Percentiles rank a stretch among this genome's conserved stretches.
These are phyloP conservation scores for Vaccinium corymbosum DNA, from an alignment of 148 eudicot species.

Conservation along the genomic window DNA sequence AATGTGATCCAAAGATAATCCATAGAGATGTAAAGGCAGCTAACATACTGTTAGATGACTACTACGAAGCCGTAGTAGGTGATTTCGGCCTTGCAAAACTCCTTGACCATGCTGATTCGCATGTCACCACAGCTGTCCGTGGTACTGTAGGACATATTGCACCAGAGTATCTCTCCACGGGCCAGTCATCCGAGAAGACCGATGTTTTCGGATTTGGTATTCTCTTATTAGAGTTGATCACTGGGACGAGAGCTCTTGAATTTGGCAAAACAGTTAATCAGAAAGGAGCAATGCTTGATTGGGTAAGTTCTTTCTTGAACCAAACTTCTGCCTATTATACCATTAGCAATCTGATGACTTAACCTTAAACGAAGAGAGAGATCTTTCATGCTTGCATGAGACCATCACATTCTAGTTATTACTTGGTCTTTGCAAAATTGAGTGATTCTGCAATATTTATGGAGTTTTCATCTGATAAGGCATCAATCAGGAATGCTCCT, in stretches of 20 bases:
- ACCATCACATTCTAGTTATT: background rate
- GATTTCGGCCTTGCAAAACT: conserved; percentile 97
- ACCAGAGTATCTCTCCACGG: conserved; percentile 90
- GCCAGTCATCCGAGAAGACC: conserved; percentile 91
- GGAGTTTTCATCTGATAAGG: background rate
- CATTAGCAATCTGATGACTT: background rate
- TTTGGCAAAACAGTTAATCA: conserved; percentile 76
- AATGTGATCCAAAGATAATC: conserved; percentile 90
- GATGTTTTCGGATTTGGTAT: conserved; percentile 95
- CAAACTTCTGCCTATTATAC: background rate
- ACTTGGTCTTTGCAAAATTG: background rate
- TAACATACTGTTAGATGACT: conserved; percentile 77
- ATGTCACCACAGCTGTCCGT: conserved; percentile 92
- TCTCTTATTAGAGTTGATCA: conserved; percentile 81
- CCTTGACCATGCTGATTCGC: conserved; percentile 85
- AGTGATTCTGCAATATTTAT: background rate
- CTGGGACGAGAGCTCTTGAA: conserved; percentile 89
- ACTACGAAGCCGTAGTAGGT: conserved; percentile 80
- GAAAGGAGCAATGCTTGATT: conserved; percentile 94
- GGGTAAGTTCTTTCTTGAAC: conserved; percentile 47
- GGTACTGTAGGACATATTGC: conserved; percentile 97
- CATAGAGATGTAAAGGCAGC: conserved; percentile 98
- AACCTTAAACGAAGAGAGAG: background rate
- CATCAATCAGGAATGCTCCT: conserved; percentile 1
- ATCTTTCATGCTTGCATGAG: background rate